phyloP scores from a whole-genome alignment of 1,284 basidiomycete species.

The Microbotryomycetes sp. region DNA sequence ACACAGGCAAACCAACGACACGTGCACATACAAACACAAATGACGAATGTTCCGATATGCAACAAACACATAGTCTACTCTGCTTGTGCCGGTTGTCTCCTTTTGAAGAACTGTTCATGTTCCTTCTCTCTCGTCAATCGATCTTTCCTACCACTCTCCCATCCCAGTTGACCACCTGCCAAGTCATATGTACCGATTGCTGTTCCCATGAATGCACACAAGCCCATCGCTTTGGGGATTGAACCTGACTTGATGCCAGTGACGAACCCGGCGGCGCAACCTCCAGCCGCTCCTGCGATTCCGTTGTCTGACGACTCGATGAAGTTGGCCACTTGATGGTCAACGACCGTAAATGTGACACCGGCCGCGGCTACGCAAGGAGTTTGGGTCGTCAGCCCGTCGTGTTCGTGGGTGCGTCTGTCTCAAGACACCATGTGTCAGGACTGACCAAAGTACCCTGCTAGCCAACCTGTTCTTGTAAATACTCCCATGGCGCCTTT shows the following conservation, averaged over 20 bases:
- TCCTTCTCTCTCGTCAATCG: conserved; percentile 26
- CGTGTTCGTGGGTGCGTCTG: not conserved
- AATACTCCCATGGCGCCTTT: conserved; percentile 81
- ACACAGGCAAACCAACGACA: too few relatives aligned
- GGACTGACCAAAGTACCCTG: conserved; percentile 69
- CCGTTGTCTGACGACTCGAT: conserved; percentile 22
- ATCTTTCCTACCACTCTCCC: conserved; percentile 21
- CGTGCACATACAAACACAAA: too few relatives aligned
- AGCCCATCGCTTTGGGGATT: conserved; percentile 27
- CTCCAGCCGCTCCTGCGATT: conserved; percentile 30
- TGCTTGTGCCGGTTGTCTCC: conserved; percentile 11
- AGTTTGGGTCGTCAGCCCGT: not conserved
- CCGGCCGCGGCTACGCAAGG: conserved; percentile 24
- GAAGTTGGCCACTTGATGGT: conserved; percentile 32
- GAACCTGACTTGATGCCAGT: conserved; percentile 28
- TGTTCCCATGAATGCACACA: conserved; percentile 32
- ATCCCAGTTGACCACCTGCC: conserved; percentile 29
- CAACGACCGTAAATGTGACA: conserved; percentile 24
- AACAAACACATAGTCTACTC: too few relatives aligned
- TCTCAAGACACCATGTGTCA: not conserved
- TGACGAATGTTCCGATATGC: too few relatives aligned
- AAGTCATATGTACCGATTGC: conserved; percentile 31
- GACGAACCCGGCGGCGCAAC: conserved; percentile 33
- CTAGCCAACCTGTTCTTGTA: conserved; percentile 68
- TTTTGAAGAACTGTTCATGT: conserved; percentile 29